Evolutionary conservation across 2,329 filamentous ascomycete genomes (phyloP), one percentile per base, ranked within the genome.

Genomic region (Aspergillus amoenus): DNA sequence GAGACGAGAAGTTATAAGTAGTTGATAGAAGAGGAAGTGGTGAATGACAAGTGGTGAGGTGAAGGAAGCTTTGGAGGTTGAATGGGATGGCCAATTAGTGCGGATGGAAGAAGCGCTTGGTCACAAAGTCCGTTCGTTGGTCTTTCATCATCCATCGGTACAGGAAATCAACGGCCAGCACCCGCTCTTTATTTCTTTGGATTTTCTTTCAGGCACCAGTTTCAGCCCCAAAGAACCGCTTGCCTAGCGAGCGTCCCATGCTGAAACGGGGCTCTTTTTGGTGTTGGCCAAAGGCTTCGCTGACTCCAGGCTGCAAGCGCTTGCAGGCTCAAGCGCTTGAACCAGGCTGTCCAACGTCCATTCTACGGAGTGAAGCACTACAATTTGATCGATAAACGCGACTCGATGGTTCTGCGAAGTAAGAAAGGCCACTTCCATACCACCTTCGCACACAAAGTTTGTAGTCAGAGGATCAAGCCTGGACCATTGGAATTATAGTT

Each of bases 191-290:
- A 43, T 42, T 51, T 51, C 27, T 9, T 13, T 45, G 22, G 43
- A 4, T 11, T 7, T 37, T 47, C 51, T 47, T 41, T 40, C 51
- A 53, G 51, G 51, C 51, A 41, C 51, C 51, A 53, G 51, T 30
- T 15, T 24, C 51, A 40, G 11, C n/a, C 32, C 22, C 41, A 44
- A 45, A 52, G 32, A 37, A 27, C 21, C 15, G 24, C 34, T 50
- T 51, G 43, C 24, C 44, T 47, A 5, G 41, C 22, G 17, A 12
- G 9, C 43, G 12, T n/a, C 22, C n/a, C 22, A 37, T 37, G 9
- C 15, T 37, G 34, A 37, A 37, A 37, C 34, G 5, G 34, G 12
- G 34, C 15, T 37, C 34, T 37, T n/a, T 37, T n/a, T 37, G 15
- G 24, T 27, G 37, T 32, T 51, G 7, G 42, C 18, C 3, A 18